Evolutionary conservation across 2,329 filamentous ascomycete species (phyloP), one percentile per base, ranked within the genome.

Genomic region (Phialophora tarda): DNA sequence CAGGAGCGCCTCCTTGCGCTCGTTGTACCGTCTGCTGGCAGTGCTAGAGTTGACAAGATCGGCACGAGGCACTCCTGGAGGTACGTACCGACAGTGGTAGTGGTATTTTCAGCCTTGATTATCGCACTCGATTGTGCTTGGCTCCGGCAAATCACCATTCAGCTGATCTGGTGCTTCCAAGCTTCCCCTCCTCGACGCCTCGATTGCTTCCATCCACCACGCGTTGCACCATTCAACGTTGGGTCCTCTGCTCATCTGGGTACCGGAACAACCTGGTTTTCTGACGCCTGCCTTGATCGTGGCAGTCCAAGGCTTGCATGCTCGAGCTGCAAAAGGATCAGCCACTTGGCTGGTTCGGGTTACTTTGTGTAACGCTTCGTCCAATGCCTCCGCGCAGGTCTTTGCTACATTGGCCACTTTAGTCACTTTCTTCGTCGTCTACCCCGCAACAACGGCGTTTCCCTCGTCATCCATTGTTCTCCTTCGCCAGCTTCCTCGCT

Each of bases 391-490:
- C n/a, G 12, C 28, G 28, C 53, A 48, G 28, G 28, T 38, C 47
- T 8, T 38, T 23, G 21, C 28, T 61, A 23, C 28, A 50, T 44
- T 41, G 48, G 30, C 50, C 59, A 12, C 32, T 60, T 34, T 51
- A 28, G 58, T 60, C 58, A 59, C 56, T 59, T 48, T 59, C 44
- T 41, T 14, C 12, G 26, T 47, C 17, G 4, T 60, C 48, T 61
- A 61, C 59, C 59, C 59, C 59, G 59, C 59, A 61, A 61, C 50
- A 41, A 61, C 30, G 48, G 48, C 48, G 23, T 23, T 14, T 38
- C 21, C 30, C 48, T 61, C 59, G 59, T 61, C 59, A 61, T 61
- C 24, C 24, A 10, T 26, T 14, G 53, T 30, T 53, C 14, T n/a
- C 44, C 34, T 38, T 38, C 30, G 58, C 47, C 47, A 38, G 28